Percentiles rank a stretch among this genome's conserved stretches.
These are phyloP conservation scores for Corylus heterophylla DNA, from an alignment of 306 rosid genomes.

Conservation along the genomic window DNA sequence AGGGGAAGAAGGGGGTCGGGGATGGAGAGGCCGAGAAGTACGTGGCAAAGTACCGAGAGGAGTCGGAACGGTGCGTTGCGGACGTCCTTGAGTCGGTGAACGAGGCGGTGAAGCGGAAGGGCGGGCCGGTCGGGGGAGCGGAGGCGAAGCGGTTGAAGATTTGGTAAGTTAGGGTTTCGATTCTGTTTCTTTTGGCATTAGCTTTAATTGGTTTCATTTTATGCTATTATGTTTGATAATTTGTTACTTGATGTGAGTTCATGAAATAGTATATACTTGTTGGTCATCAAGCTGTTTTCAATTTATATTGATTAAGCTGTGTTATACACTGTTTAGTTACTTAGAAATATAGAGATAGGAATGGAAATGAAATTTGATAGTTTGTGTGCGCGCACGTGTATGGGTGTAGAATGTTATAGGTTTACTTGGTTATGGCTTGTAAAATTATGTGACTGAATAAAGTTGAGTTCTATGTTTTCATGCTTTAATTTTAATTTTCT, in stretches of 20 bases:
- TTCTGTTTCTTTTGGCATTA: neutral
- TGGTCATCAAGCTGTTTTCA: neutral
- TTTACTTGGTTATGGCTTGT: too few species aligned
- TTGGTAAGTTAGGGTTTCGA: slow-evolving; percentile 45
- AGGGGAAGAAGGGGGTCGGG: slow-evolving; percentile 73
- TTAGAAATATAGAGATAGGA: neutral
- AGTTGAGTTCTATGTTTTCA: neutral
- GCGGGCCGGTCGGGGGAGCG: neutral
- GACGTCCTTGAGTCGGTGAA: slow-evolving; percentile 72
- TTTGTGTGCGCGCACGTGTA: too few species aligned
- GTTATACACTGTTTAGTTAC: neutral
- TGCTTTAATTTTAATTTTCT: too few species aligned
- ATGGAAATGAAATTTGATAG: neutral
- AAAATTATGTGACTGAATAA: neutral
- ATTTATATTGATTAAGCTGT: neutral
- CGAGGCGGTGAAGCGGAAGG: slow-evolving; percentile 72
- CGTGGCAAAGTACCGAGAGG: slow-evolving; percentile 75
- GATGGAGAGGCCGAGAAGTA: slow-evolving; percentile 77
- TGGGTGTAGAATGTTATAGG: too few species aligned
- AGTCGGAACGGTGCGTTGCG: slow-evolving; percentile 71
- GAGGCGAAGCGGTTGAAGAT: slow-evolving; percentile 66
- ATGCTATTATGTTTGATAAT: neutral
- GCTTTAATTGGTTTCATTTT: neutral
- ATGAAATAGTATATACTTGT: neutral
- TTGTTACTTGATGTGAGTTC: neutral